phyloP scores from a whole-genome alignment of 2,329 filamentous ascomycete genomes.

The Gnomoniopsis sp. region DNA sequence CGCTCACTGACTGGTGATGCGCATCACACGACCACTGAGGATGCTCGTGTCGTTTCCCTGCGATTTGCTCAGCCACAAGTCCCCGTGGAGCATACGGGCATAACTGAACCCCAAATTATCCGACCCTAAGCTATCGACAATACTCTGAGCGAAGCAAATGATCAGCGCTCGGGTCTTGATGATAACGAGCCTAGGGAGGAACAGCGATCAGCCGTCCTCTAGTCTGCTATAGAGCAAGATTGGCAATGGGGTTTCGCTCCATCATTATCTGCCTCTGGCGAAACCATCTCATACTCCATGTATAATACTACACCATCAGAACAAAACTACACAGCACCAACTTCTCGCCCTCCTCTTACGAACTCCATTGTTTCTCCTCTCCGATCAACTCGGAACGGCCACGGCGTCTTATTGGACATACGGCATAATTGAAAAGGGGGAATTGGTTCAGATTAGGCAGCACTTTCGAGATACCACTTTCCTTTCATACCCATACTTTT shows the following conservation, averaged over 20 bases:
- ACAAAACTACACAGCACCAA: neutral
- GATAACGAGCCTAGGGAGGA: neutral
- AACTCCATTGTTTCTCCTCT: no score
- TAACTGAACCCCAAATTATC: neutral
- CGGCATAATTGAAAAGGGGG: neutral
- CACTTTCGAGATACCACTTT: constrained; percentile 10
- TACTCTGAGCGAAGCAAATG: neutral
- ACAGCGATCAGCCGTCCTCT: no score
- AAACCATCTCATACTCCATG: no score
- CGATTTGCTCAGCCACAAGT: neutral
- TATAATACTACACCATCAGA: neutral
- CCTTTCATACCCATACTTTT: neutral
- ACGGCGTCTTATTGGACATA: neutral
- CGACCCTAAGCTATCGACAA: neutral
- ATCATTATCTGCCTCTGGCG: no score
- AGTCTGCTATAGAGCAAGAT: no score
- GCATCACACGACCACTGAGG: neutral
- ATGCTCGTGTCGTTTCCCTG: neutral
- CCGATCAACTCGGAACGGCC: neutral
- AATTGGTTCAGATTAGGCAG: neutral
- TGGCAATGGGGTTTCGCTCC: no score
- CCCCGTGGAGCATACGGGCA: neutral
- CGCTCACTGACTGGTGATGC: neutral
- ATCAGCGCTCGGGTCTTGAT: neutral
- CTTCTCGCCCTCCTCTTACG: no score